Percentiles rank a stretch among this genome's conserved stretches.
Conservation (phyloP, 2,329 filamentous ascomycete genomes). For the Ramichloridium luteum region DNA sequence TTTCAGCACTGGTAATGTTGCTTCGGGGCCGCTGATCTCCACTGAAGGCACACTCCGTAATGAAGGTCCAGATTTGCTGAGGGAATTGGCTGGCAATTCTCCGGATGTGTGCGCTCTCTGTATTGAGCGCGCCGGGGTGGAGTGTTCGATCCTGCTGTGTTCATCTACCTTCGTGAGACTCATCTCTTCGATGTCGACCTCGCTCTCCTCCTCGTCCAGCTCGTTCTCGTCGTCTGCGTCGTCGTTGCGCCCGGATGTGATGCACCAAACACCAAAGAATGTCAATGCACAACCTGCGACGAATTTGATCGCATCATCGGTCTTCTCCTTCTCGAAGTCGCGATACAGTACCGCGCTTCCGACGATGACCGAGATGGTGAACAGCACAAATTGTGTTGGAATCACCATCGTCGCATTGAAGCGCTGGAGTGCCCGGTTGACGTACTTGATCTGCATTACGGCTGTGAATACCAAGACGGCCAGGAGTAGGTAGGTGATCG, state of each 20-base stretch:
- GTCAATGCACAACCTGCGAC: constrained; percentile 81
- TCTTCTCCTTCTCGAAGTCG: constrained; percentile 77
- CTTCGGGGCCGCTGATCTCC: neutral
- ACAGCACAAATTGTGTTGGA: constrained; percentile 92
- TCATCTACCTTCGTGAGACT: too few species aligned
- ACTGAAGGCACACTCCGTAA: neutral
- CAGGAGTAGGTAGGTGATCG: constrained; percentile 79
- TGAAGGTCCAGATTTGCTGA: constrained; percentile 6
- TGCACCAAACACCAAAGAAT: constrained; percentile 93
- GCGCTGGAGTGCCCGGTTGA: constrained; percentile 78
- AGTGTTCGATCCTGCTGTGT: too few species aligned
- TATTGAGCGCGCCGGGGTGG: too few species aligned
- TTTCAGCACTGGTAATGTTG: neutral
- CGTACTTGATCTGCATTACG: constrained; percentile 91
- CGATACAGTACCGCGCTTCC: constrained; percentile 88
- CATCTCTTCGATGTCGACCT: neutral
- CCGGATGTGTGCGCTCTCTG: neutral
- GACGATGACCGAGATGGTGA: constrained; percentile 88
- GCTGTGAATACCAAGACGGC: constrained; percentile 71
- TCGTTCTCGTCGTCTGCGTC: constrained; percentile 48
- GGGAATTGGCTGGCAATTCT: neutral
- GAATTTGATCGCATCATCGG: constrained; percentile 67
- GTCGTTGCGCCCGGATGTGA: constrained; percentile 66
- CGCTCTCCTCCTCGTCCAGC: constrained; percentile 18
- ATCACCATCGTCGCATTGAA: constrained; percentile 98